These are phyloP conservation scores for Gardenia jasminoides DNA, from an alignment of 257 asterid genomes.

Conservation along the genomic window DNA sequence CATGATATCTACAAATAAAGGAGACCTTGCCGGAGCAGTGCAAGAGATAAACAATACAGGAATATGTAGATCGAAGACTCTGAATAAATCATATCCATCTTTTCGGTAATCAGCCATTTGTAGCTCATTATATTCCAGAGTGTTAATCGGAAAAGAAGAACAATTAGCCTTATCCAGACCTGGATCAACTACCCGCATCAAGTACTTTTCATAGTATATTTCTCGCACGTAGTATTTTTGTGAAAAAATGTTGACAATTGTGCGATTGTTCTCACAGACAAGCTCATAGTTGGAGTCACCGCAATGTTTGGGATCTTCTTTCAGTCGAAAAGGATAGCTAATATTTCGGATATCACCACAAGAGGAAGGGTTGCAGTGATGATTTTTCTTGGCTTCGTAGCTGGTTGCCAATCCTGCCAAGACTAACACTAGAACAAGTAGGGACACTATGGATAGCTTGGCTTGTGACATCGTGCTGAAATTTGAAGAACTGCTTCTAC, in stretches of 20 bases:
- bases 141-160: slow-evolving; percentile 10
- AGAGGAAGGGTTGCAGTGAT: slow-evolving; percentile 23
- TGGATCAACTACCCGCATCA: slow-evolving; percentile 29
- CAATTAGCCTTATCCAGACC: slow-evolving; percentile 18
- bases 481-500: no score
- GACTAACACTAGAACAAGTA: no score
- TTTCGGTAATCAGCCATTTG: background rate
- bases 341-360: slow-evolving; percentile 37
- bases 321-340: slow-evolving; percentile 36
- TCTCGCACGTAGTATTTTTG: slow-evolving; percentile 24
- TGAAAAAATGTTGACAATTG: slow-evolving; percentile 19
- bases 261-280: slow-evolving; percentile 29
- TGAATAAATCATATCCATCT: no score
- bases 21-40: no score
- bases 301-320: slow-evolving; percentile 12
- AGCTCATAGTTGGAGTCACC: slow-evolving; percentile 26
- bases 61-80: no score
- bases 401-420: background rate
- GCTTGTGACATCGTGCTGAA: background rate
- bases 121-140: background rate
- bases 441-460: no score
- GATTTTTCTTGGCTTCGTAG: slow-evolving; percentile 8
- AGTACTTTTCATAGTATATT: slow-evolving; percentile 26
- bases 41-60: no score
- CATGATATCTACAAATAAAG: no score